A percentile compares a stretch with the other conserved stretches of the same genome.
Evolutionary conservation across 2,329 filamentous ascomycete genomes (phyloP).

Genomic region (Gremmenia infestans): DNA sequence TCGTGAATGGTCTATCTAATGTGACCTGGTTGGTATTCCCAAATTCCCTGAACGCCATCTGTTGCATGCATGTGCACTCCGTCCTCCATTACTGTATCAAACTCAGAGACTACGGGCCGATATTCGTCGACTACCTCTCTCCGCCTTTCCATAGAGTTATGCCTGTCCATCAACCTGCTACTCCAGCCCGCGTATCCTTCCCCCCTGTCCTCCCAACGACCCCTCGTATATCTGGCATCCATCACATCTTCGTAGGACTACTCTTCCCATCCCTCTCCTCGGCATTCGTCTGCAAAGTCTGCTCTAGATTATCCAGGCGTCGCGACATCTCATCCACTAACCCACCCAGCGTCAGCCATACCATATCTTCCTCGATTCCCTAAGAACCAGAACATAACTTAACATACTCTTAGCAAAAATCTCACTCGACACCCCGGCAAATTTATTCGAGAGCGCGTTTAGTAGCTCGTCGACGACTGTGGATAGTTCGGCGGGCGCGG

Average conservation of each 20-base stretch:
- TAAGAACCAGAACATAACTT: neutral
- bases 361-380: neutral
- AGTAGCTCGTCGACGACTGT: constrained; percentile 78
- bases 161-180: neutral
- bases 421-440: constrained; percentile 77
- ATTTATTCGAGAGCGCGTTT: constrained; percentile 79
- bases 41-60: neutral
- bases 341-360: neutral
- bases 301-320: constrained; percentile 71
- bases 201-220: neutral
- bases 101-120: neutral
- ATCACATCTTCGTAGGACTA: constrained; percentile 24
- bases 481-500: constrained; percentile 29
- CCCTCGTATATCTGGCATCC: neutral
- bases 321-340: constrained; percentile 92
- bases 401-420: constrained; percentile 80
- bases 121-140: neutral
- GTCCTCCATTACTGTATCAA: neutral
- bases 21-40: neutral
- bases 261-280: constrained; percentile 20
- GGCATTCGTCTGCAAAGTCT: constrained; percentile 23
- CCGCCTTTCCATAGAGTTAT: neutral
- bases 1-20: neutral
- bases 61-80: neutral
- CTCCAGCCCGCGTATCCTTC: neutral